Conservation (phyloP, 352 stramenopile species). For the Globisporangium spiculum region DNA sequence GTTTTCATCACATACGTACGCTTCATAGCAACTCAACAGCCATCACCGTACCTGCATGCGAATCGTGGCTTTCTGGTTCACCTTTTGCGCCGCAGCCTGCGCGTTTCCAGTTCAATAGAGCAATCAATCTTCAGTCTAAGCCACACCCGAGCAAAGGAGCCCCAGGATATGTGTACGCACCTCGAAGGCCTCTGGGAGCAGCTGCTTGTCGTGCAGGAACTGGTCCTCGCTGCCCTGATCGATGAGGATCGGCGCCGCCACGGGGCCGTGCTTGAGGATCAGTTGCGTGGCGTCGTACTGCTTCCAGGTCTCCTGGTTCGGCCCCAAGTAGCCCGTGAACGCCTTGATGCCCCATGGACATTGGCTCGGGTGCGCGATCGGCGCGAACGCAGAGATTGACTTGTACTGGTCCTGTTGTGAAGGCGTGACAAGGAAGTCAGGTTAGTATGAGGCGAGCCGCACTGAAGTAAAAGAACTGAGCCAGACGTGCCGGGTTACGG, state of each 20-base stretch:
- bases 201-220: constrained; percentile 88
- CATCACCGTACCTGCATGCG: constrained; percentile 49
- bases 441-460: neutral
- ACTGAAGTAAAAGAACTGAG: too few relatives aligned
- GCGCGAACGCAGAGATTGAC: constrained; percentile 95
- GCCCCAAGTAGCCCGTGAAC: constrained; percentile 96
- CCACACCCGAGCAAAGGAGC: too few relatives aligned
- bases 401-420: constrained; percentile 67
- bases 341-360: constrained; percentile 98
- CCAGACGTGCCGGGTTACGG: constrained; percentile 56
- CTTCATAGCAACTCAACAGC: neutral
- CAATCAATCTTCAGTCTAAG: neutral
- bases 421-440: neutral
- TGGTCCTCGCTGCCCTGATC: constrained; percentile 90
- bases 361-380: constrained; percentile 95
- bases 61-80: constrained; percentile 80
- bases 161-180: constrained; percentile 13
- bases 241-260: constrained; percentile 79
- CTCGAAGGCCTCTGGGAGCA: constrained; percentile 90
- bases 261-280: constrained; percentile 62
- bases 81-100: constrained; percentile 66
- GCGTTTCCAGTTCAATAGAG: neutral
- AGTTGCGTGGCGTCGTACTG: constrained; percentile 92
- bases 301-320: constrained; percentile 85
- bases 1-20: neutral